A percentile compares a stretch with the other conserved stretches of the same genome.
Conservation (phyloP, 306 rosid genomes). For the Prunus davidiana region DNA sequence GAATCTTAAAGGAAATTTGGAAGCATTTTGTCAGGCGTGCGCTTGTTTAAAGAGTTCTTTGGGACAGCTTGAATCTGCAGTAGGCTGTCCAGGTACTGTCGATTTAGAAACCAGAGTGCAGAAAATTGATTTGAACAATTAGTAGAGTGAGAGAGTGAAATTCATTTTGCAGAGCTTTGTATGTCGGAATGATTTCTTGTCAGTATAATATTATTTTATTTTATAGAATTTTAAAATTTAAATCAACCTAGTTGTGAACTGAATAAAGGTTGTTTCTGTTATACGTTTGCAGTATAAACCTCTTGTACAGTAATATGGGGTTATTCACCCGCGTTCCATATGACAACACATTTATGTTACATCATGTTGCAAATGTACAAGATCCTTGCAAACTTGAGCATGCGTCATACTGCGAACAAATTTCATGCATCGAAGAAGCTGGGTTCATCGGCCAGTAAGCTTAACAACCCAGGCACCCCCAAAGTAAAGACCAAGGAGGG, state of each 20-base stretch:
- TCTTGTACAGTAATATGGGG: conserved; percentile 13
- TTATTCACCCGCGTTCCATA: conserved; percentile 9
- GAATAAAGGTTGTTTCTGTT: background rate
- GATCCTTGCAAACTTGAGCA: conserved; percentile 1
- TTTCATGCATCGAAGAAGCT: background rate
- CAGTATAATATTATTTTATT: background rate
- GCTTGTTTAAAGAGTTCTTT: conserved; percentile 46
- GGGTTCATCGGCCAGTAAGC: conserved; percentile 61
- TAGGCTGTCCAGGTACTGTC: conserved; percentile 20
- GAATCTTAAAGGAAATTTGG: conserved; percentile 50
- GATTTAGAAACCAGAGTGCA: conserved; percentile 50
- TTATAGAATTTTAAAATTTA: background rate
- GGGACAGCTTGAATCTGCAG: conserved; percentile 42
- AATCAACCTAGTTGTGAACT: background rate
- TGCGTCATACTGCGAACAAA: background rate
- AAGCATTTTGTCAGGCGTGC: conserved; percentile 56
- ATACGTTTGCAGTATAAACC: background rate
- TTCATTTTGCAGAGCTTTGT: background rate
- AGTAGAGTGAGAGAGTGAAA: conserved; percentile 3
- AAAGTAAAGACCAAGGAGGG: conserved; percentile 77
- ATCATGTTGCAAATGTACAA: conserved; percentile 45
- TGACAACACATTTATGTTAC: conserved; percentile 19
- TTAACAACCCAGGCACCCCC: conserved; percentile 97
- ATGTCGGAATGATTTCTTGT: background rate
- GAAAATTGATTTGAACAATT: conserved; percentile 38